Evolutionary conservation across 1,284 basidiomycete genomes (phyloP).

Genomic region (Heterobasidion occidentale): DNA sequence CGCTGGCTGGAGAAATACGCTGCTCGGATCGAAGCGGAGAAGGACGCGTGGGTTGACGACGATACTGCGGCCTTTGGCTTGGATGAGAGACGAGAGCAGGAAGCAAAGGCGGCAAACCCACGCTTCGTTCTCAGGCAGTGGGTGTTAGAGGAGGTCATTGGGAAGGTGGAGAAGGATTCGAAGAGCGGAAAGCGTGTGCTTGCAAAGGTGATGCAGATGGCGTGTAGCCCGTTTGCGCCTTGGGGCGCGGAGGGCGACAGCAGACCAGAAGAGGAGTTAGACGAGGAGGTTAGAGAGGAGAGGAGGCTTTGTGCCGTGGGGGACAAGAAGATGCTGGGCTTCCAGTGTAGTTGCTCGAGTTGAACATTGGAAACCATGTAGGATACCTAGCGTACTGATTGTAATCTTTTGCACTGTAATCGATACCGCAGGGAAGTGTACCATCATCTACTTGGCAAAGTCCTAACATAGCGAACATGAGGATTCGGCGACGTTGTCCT

Average conservation of each 20-base stretch:
- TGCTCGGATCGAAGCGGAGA: conserved; percentile 49
- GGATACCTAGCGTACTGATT: neutral
- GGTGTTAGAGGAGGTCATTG: conserved; percentile 87
- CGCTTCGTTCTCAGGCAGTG: conserved; percentile 89
- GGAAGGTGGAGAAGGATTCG: conserved; percentile 56
- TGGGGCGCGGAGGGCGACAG: conserved; percentile 65
- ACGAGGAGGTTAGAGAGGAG: conserved; percentile 63
- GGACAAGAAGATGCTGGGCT: conserved; percentile 70
- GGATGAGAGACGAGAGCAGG: neutral
- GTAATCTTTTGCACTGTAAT: neutral
- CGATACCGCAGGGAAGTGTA: too few relatives aligned
- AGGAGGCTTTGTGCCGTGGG: conserved; percentile 75
- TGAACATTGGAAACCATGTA: conserved; percentile 24
- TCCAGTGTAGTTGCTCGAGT: conserved; percentile 91
- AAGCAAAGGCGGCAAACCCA: conserved; percentile 54
- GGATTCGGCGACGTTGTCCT: too few relatives aligned
- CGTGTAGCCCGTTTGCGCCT: conserved; percentile 66
- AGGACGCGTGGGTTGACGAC: conserved; percentile 26
- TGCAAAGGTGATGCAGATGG: conserved; percentile 79
- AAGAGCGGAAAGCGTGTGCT: conserved; percentile 54
- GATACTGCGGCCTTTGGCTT: neutral
- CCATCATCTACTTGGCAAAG: too few relatives aligned
- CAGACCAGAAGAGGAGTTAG: conserved; percentile 32
- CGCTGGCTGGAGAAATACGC: conserved; percentile 68
- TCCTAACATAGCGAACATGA: too few relatives aligned